Conservation (phyloP, 495 filamentous ascomycete genomes). For the Jackrogersella multiformis region DNA sequence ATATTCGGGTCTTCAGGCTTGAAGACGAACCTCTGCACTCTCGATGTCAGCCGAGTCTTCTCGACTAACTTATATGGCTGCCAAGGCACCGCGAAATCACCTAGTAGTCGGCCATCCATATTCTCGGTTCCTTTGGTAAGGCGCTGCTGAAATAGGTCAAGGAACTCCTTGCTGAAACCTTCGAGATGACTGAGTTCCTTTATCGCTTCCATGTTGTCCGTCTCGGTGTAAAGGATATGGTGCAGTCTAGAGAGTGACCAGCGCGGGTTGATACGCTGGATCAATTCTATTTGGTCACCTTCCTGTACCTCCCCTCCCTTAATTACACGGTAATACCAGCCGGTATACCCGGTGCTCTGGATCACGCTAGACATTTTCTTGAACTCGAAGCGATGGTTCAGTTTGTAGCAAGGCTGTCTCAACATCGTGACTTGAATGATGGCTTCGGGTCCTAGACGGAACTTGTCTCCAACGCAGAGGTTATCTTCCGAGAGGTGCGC, state of each 20-base stretch:
- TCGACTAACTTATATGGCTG: slow-evolving; percentile 38
- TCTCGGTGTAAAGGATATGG: slow-evolving; percentile 53
- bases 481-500: slow-evolving; percentile 51
- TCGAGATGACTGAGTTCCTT: slow-evolving; percentile 47
- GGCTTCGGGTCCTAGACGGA: slow-evolving; percentile 45
- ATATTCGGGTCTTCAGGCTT: slow-evolving; percentile 23
- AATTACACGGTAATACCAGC: slow-evolving; percentile 58
- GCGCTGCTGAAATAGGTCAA: slow-evolving; percentile 30
- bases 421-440: slow-evolving; percentile 50
- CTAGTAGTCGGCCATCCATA: slow-evolving; percentile 33
- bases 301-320: slow-evolving; percentile 49
- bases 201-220: slow-evolving; percentile 48
- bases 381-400: slow-evolving; percentile 51
- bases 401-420: slow-evolving; percentile 54
- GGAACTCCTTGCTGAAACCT: slow-evolving; percentile 49
- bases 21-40: slow-evolving; percentile 42
- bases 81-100: slow-evolving; percentile 39
- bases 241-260: slow-evolving; percentile 56
- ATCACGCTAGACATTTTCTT: slow-evolving; percentile 53
- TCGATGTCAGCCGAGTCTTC: slow-evolving; percentile 30
- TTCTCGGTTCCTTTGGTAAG: slow-evolving; percentile 40
- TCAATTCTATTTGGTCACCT: slow-evolving; percentile 49
- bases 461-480: slow-evolving; percentile 58
- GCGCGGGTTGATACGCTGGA: slow-evolving; percentile 50
- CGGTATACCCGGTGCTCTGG: slow-evolving; percentile 52